Base-by-base conservation (phyloP, 2,329 filamentous ascomycete species). In the Fusarium kyushuense region DNA sequence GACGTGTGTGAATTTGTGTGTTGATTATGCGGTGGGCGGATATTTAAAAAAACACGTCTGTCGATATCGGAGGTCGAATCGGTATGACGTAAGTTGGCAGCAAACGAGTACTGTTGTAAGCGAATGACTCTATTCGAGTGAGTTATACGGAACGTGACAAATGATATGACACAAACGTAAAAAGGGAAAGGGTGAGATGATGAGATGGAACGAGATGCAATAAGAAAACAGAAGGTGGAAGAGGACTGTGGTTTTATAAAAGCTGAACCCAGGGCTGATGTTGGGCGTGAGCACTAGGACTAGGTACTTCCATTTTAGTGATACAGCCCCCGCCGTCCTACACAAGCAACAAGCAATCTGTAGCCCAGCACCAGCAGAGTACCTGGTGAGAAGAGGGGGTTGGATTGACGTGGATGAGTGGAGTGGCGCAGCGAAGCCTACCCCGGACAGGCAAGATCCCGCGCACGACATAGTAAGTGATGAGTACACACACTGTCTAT, bases 61-160 rank as follows among this genome's bases (percentile, higher is more conserved):
- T 69, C 54, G 58, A 47, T 35, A 36, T 61, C 46, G 58, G 46
- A 54, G 52, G 47, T 73, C 45, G 51, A 54, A 52, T 70, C 38
- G 54, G 49, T 58, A 73, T 73, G 71, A 73, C 71, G 69, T 71
- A 71, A 58, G 43, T 53, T 65, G 53, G 45, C 53, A 57, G 42
- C 47, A 55, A 70, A 54, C 52, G 67, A 68, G 63, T 58, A 41
- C 51, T 63, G 16, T 45, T 63, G 29, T 53, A 40, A 70, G 66
- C 51, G 63, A 70, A 45, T 60, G 65, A 51, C 45, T 63, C 67
- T 63, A 41, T 63, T 64, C 10, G 41, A 46, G 52, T 38, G 54
- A 43, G 59, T 47, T 49, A 17, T 21, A 58, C 48, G 57, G 35
- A 42, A 36, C 53, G 42, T 47, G 46, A 63, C 30, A 46, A 43